Evolutionary conservation across 139 green algal genomes (phyloP).

Genomic region (Asterochloris erici): DNA sequence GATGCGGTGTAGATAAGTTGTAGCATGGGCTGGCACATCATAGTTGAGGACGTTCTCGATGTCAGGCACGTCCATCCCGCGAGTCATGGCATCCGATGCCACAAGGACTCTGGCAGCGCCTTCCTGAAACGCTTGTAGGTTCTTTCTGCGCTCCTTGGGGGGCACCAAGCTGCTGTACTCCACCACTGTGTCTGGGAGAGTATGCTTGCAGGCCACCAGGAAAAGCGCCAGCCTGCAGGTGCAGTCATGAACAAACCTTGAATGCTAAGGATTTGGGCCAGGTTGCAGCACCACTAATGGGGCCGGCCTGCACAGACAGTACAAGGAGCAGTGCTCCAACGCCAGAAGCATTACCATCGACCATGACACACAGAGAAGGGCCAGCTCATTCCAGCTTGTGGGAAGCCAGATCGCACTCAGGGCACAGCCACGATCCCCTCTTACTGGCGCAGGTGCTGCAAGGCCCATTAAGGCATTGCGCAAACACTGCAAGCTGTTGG

Average conservation of each 20-base stretch:
- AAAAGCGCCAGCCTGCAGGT: constrained; percentile 57
- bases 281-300: too few species aligned
- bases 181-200: constrained; percentile 32
- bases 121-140: constrained; percentile 45
- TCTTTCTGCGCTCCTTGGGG: constrained; percentile 13
- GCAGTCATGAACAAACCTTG: too few species aligned
- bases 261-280: too few species aligned
- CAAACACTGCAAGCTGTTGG: not conserved
- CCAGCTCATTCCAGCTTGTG: too few species aligned
- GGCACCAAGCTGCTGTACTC: constrained; percentile 11
- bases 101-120: constrained; percentile 63
- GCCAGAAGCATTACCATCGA: too few species aligned
- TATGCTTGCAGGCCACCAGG: constrained; percentile 33
- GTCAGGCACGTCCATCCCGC: constrained; percentile 82
- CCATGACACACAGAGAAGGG: too few species aligned
- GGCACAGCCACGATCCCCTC: too few species aligned
- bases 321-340: too few species aligned
- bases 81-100: constrained; percentile 82
- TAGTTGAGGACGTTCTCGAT: constrained; percentile 78
- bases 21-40: constrained; percentile 83
- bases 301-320: too few species aligned
- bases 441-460: too few species aligned
- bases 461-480: not conserved
- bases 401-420: too few species aligned
- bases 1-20: constrained; percentile 72